phyloP scores from a whole-genome alignment of 148 eudicot genomes.

The Rhododendron mucronatum region DNA sequence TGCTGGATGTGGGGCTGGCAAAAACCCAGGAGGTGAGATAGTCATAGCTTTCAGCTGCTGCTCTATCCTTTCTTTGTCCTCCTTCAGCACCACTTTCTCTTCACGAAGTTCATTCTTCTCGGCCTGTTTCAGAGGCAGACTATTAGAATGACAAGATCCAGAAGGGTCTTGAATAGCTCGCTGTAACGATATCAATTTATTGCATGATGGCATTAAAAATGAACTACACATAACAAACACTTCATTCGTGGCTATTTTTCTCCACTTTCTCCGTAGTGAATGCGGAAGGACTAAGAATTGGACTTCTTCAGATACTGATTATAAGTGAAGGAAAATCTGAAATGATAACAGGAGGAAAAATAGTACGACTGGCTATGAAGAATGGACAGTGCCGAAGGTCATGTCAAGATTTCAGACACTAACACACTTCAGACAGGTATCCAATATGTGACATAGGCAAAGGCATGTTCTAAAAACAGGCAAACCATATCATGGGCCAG shows the following conservation, averaged over 20 bases:
- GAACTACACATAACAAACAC: background rate
- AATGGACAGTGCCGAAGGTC: background rate
- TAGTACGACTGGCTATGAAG: background rate
- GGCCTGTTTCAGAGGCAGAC: conserved; percentile 38
- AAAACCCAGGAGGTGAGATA: conserved; percentile 36
- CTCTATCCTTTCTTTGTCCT: conserved; percentile 75
- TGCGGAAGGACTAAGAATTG: background rate
- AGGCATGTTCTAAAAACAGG: background rate
- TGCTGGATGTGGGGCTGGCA: conserved; percentile 39
- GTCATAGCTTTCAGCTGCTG: conserved; percentile 52
- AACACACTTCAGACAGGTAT: background rate
- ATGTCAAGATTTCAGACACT: background rate
- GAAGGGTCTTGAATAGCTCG: background rate
- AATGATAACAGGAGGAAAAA: background rate
- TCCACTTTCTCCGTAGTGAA: background rate
- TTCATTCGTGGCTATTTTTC: background rate
- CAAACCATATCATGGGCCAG: background rate
- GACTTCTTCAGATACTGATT: background rate
- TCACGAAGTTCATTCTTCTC: conserved; percentile 96
- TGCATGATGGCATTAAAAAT: background rate
- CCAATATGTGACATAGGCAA: background rate
- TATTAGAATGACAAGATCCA: background rate
- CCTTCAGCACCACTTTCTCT: conserved; percentile 64
- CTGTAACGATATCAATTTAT: background rate
- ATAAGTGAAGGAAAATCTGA: background rate